Evolutionary conservation across 139 green algal species (phyloP), one percentile per base, ranked within the genome.

Genomic region (Klebsormidium nitens): DNA sequence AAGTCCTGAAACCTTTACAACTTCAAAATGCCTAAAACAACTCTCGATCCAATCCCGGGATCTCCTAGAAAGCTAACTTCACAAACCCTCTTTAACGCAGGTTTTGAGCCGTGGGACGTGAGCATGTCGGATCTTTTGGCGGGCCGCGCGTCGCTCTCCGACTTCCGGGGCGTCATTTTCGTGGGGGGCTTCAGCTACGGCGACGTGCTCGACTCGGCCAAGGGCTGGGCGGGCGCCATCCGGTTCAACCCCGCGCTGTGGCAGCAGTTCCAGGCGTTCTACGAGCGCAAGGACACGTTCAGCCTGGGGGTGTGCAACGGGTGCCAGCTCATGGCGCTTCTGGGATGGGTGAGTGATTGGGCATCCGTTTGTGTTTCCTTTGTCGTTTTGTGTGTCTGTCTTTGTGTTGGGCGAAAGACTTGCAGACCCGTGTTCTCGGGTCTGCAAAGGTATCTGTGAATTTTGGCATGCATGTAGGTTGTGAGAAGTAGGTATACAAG

Each of bases 261-360:
- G 61, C 36, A 73, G 26, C 86, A 96, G 81, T 98, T 99, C 83
- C 49, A 88, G 40, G 76, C 34, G 5, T 89, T 91, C 71, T 89
- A 89, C 73, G 56, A 67, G 28, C 69, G 90, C 59, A 26, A 72
- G 3, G 91, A 98, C 85, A 98, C 93, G 48, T 98, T 91, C 77
- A 95, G 85, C 48, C 86, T 99, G 36, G 94, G 94, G 67, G 81
- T 99, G 34, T 99, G 94, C 90, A 99, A 99, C 80, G 94, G 94
- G 39, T 98, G 93, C 84, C 94, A 99, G 87, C 86, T 99, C n/a
- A 96, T 97, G 93, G 94, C 94, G 26, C 85, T 99, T 59, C 87
- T 99, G 49, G 93, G 93, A 49, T 97, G 90, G 90, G 90, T 98
- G 80, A 93, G 91, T 0, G 86, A 71, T 64, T 64, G 23, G 56